Base-by-base conservation (phyloP, 306 rosid genomes). In the Aeschynomene evenia region DNA sequence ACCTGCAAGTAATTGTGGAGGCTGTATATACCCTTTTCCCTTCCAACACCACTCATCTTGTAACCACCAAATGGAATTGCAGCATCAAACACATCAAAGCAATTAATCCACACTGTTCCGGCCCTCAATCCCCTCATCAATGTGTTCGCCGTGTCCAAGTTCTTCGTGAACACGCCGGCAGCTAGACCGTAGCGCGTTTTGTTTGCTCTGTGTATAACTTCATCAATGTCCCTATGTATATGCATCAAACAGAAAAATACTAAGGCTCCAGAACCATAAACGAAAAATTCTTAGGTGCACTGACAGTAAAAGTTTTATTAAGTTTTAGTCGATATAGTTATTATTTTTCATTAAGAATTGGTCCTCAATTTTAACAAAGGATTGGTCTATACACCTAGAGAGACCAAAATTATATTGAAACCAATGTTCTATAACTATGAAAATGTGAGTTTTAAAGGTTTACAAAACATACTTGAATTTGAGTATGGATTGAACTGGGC, bases 21-120 rank as follows among this genome's bases (percentile, higher is more conserved):
- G 21, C 86, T 65, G 66, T 83, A 88, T 20, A 79, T 68, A 8
- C 94, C 88, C 74, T 85, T 88, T 28, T 85, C 94, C 59, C 88
- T 74, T 14, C 88, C 88, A 13, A 63, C 52, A 16, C 88, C 88
- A 42, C 93, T 87, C 93, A 80, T 79, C 85, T 87, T 85, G 72
- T 70, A 87, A 45, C 94, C 90, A 40, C 94, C 90, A 34, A 88
- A 88, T n/a, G 90, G 90, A 81, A 87, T 74, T 21, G 93, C 81
- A 24, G 93, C 90, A 68, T 85, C 94, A 75, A 88, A 83, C 43
- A 74, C 67, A 75, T 83, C 82, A 26, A 61, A 88, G 83, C 95
- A 81, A 63, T 85, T 88, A 40, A 83, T 63, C 83, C 91, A 86
- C 12, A 89, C 79, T 0, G 86, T 88, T 60, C 95, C 89, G 0